These are phyloP conservation scores for Aquilaria sinensis DNA, from an alignment of 345 rosid species.

Conservation along the genomic window DNA sequence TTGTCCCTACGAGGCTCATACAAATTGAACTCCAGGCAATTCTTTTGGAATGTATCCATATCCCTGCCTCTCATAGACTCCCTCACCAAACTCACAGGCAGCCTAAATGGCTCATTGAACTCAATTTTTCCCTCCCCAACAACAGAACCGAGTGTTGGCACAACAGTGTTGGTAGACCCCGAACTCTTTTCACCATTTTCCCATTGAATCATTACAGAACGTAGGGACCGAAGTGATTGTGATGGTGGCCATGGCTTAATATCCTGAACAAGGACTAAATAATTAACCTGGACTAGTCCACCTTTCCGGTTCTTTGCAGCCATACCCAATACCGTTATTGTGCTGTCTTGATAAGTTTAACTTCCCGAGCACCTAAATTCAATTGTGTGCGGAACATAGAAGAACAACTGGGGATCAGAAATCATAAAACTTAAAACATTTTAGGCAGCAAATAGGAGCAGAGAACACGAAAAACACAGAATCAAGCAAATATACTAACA, in stretches of 20 bases:
- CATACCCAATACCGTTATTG: slow-evolving; percentile 63
- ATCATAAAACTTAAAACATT: background rate
- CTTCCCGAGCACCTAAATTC: slow-evolving; percentile 9
- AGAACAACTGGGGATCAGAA: slow-evolving; percentile 2
- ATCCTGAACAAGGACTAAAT: slow-evolving; percentile 66
- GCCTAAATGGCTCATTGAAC: slow-evolving; percentile 70
- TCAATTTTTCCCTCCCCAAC: slow-evolving; percentile 83
- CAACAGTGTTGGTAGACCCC: slow-evolving; percentile 59
- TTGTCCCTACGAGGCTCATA: slow-evolving; percentile 91
- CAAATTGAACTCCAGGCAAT: slow-evolving; percentile 61
- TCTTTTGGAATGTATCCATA: slow-evolving; percentile 51
- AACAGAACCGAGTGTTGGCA: slow-evolving; percentile 69
- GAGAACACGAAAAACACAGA: background rate
- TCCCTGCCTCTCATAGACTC: slow-evolving; percentile 57
- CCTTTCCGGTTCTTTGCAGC: slow-evolving; percentile 55
- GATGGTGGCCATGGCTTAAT: slow-evolving; percentile 99
- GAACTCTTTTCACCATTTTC: slow-evolving; percentile 70
- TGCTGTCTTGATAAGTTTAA: slow-evolving; percentile 1
- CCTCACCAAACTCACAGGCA: slow-evolving; percentile 57
- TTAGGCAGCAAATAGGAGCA: background rate
- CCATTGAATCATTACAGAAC: slow-evolving; percentile 87
- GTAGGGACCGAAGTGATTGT: slow-evolving; percentile 74
- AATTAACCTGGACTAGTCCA: slow-evolving; percentile 45
- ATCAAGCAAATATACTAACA: background rate
- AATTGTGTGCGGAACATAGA: background rate